Conservation (phyloP, 192 early-diverging fungal species). For the Gryganskiella cystojenkinii region DNA sequence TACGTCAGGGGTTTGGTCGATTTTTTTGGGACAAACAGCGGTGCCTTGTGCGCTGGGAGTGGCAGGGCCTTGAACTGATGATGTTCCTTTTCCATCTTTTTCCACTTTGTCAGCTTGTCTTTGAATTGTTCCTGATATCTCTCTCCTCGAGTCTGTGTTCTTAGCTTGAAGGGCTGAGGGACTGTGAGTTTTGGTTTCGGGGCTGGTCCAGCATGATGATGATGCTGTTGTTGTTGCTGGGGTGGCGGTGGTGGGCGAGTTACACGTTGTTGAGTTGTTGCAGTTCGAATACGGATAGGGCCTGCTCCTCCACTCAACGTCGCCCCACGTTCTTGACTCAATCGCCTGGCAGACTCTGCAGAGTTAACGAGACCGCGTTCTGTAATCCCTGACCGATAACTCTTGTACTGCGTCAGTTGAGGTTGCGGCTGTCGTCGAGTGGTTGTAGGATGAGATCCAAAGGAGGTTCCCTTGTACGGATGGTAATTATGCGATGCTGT, state of each 20-base stretch:
- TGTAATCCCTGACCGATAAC: conserved; percentile 2
- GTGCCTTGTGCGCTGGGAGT: conserved; percentile 35
- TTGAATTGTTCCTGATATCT: conserved; percentile 53
- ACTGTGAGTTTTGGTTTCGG: conserved; percentile 55
- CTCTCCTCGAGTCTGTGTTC: conserved; percentile 60
- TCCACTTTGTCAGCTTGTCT: conserved; percentile 54
- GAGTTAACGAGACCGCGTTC: conserved; percentile 32
- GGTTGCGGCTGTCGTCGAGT: not conserved
- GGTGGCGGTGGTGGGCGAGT: not conserved
- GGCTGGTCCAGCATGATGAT: too few relatives aligned
- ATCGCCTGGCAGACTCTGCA: conserved; percentile 34
- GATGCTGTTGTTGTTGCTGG: too few relatives aligned
- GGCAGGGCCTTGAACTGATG: conserved; percentile 66
- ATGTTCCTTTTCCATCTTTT: conserved; percentile 37
- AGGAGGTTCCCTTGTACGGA: not conserved
- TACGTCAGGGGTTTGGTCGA: conserved; percentile 68
- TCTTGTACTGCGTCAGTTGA: conserved; percentile 1
- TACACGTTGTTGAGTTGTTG: not conserved
- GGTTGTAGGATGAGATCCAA: too few relatives aligned
- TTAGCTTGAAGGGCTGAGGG: conserved; percentile 68
- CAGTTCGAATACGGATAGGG: too few relatives aligned
- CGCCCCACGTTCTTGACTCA: conserved; percentile 21
- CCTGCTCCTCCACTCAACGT: not conserved
- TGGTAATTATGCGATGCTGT: not conserved
- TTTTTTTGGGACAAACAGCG: conserved; percentile 66